Evolutionary conservation across 2,329 filamentous ascomycete genomes (phyloP).

Genomic region (Cladosporium sp.): DNA sequence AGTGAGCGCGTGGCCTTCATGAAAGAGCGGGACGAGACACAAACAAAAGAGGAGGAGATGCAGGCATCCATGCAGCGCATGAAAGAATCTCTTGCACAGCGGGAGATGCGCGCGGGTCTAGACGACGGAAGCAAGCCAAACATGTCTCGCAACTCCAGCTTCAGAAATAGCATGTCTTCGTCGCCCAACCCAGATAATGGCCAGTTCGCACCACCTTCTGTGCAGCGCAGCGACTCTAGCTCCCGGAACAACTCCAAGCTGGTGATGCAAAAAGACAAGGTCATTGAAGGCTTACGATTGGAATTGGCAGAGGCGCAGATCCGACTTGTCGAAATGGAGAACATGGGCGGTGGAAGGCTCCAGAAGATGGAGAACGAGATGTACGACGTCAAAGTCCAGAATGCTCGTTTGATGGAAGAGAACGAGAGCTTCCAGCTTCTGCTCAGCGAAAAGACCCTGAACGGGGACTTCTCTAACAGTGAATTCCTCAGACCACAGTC

Average conservation of each 20-base stretch:
- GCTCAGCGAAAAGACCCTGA: conserved; percentile 90
- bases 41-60: conserved; percentile 83
- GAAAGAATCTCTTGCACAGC: conserved; percentile 83
- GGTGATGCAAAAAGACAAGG: conserved; percentile 90
- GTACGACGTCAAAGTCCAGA: conserved; percentile 91
- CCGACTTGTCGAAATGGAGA: conserved; percentile 91
- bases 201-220: conserved; percentile 82
- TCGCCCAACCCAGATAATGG: conserved; percentile 67
- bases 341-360: conserved; percentile 81
- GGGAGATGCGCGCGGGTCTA: conserved; percentile 57
- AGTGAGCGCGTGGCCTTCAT: conserved; percentile 82
- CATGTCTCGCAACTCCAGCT: conserved; percentile 41
- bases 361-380: conserved; percentile 88
- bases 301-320: conserved; percentile 95
- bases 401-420: conserved; percentile 94
- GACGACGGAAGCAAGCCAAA: conserved; percentile 55
- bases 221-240: conserved; percentile 86
- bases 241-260: conserved; percentile 81
- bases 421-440: conserved; percentile 97
- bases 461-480: conserved; percentile 69
- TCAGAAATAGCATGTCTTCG: conserved; percentile 29
- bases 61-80: conserved; percentile 85
- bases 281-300: conserved; percentile 87
- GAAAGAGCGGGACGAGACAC: conserved; percentile 88
- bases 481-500: conserved; percentile 28